Base-by-base conservation (phyloP, 2,329 filamentous ascomycete species). In the Xylogone sp. region DNA sequence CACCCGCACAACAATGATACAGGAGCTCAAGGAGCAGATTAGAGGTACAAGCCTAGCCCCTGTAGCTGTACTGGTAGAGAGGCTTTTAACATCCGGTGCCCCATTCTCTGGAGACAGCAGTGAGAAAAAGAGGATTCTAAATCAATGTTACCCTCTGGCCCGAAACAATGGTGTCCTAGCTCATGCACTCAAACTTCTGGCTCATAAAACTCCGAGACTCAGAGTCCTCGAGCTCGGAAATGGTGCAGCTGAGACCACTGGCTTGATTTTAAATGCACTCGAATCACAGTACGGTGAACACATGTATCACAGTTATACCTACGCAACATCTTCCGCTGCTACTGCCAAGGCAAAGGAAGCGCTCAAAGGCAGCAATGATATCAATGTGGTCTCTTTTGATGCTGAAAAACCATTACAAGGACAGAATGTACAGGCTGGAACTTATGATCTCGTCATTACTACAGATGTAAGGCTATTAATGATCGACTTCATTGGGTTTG, bases 141-240 rank as follows among this genome's bases (percentile, higher is more conserved):
- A n/a, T n/a, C n/a, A n/a, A n/a, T n/a, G n/a, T n/a, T n/a, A n/a
- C n/a, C n/a, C n/a, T n/a, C n/a, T n/a, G n/a, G n/a, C n/a, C n/a
- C n/a, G n/a, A n/a, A n/a, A n/a, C n/a, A n/a, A n/a, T n/a, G n/a
- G n/a, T n/a, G n/a, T n/a, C n/a, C n/a, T n/a, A n/a, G n/a, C n/a
- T n/a, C n/a, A 42, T 9, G 18, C 42, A 29, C 53, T 51, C 24
- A 42, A 9, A 45, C 56, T 12, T 34, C 59, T 2, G 56, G 48
- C 3, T 31, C 57, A 65, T 47, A 60, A 56, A 21, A 63, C 57
- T 5, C 64, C 63, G 1, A 53, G 53, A 44, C 52, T 66, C 13
- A 65, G 66, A 52, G 62, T 69, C 54, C 57, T 68, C 2, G 65
- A 68, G 45, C 59, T 68, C 27, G 65, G 64, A 8, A 58, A 59